phyloP scores from a whole-genome alignment of 2,329 filamentous ascomycete genomes.

The Colletotrichum graminicola region DNA sequence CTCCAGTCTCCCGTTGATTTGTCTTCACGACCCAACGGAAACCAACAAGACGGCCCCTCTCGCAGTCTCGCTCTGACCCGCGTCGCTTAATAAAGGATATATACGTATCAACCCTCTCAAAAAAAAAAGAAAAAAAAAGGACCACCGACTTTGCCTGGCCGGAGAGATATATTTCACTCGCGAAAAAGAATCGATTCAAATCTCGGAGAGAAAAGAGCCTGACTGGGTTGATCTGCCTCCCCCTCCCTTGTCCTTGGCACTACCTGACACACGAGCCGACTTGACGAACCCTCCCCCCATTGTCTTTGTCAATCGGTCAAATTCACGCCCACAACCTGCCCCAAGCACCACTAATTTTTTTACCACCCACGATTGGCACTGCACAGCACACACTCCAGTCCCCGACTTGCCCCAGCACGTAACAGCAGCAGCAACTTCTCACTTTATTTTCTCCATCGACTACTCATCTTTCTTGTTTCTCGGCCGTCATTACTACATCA shows the following conservation, averaged over 20 bases:
- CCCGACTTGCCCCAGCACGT: background rate
- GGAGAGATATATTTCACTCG: background rate
- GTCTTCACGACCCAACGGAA: slow-evolving; percentile 22
- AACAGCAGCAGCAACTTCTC: slow-evolving; percentile 1
- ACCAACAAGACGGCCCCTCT: background rate
- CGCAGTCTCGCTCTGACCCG: background rate
- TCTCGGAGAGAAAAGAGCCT: background rate
- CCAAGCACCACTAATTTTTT: slow-evolving; percentile 31
- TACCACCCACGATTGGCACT: slow-evolving; percentile 23
- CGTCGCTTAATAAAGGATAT: slow-evolving; percentile 26
- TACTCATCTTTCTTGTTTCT: slow-evolving; percentile 1
- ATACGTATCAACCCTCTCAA: slow-evolving; percentile 5
- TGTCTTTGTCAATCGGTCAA: slow-evolving; percentile 36
- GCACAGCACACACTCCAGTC: slow-evolving; percentile 33
- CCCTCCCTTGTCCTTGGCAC: slow-evolving; percentile 33
- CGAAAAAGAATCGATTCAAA: slow-evolving; percentile 3
- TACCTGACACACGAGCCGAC: slow-evolving; percentile 36
- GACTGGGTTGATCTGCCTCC: slow-evolving; percentile 22
- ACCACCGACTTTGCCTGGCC: background rate
- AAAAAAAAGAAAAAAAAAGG: background rate
- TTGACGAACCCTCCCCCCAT: slow-evolving; percentile 24
- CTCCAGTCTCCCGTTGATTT: slow-evolving; percentile 20
- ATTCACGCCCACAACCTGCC: slow-evolving; percentile 28
- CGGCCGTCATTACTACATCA: background rate
- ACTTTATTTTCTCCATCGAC: background rate